These are phyloP conservation scores for Pseudogymnoascus sp. DNA, from an alignment of 2,329 filamentous ascomycete genomes.

Conservation along the genomic window DNA sequence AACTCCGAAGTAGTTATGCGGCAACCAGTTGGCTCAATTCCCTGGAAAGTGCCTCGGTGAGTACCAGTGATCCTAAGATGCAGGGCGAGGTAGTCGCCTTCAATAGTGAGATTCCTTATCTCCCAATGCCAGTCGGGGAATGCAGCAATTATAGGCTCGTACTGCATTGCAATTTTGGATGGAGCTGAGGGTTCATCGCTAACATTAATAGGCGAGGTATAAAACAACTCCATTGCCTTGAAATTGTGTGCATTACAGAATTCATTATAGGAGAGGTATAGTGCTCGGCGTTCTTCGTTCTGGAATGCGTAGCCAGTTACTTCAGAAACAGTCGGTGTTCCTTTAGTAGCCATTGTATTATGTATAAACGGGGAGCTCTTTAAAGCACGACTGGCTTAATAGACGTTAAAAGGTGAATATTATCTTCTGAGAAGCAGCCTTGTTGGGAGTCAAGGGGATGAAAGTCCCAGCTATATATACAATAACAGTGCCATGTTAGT, in stretches of 20 bases:
- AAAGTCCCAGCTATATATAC: background rate
- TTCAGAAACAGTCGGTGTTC: background rate
- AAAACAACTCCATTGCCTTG: background rate
- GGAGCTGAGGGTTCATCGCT: background rate
- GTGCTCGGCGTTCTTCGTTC: background rate
- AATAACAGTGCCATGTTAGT: background rate
- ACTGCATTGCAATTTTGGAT: background rate
- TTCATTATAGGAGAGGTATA: background rate
- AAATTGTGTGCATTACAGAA: background rate
- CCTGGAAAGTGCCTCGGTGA: background rate
- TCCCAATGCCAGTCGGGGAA: background rate
- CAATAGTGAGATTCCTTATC: background rate
- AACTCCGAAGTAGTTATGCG: background rate
- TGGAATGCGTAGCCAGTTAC: background rate
- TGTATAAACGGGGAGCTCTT: background rate
- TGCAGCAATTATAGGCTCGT: background rate
- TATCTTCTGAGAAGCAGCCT: background rate
- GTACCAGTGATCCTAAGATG: background rate
- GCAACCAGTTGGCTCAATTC: background rate
- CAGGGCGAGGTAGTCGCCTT: background rate
- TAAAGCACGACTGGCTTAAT: background rate
- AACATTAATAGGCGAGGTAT: background rate
- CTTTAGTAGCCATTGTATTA: background rate
- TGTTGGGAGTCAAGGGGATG: background rate
- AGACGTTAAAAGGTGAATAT: background rate